A percentile compares a stretch with the other conserved stretches of the same genome.
These are phyloP conservation scores for Hypericum perforatum DNA, from an alignment of 345 rosid species.

Conservation along the genomic window DNA sequence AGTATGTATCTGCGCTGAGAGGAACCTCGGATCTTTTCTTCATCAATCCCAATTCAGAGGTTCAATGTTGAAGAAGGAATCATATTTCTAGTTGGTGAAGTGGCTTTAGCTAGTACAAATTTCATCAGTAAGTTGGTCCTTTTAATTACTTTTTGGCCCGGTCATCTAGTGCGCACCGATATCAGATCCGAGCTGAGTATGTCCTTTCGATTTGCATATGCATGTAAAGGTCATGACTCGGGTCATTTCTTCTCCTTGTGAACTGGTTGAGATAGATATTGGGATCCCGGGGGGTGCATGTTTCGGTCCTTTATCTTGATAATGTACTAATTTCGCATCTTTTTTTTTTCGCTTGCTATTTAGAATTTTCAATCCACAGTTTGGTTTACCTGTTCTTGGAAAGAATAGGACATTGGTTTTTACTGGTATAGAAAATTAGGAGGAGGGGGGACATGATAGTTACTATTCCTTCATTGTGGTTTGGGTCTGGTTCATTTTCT, in stretches of 20 bases:
- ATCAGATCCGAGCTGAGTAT: neutral
- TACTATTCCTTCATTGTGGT: too few species aligned
- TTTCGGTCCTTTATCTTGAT: conserved; percentile 11
- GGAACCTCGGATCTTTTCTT: conserved; percentile 89
- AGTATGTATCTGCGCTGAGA: conserved; percentile 48
- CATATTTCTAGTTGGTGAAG: conserved; percentile 16
- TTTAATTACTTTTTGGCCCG: too few species aligned
- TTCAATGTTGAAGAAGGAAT: conserved; percentile 23
- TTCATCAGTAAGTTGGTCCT: conserved; percentile 25
- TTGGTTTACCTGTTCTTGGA: too few species aligned
- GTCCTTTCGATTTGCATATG: conserved; percentile 24
- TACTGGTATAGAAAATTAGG: too few species aligned
- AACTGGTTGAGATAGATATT: conserved; percentile 9
- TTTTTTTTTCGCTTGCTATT: too few species aligned
- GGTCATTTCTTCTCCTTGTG: conserved; percentile 13
- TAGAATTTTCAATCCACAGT: too few species aligned
- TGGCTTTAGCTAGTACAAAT: conserved; percentile 15
- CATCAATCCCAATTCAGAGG: conserved; percentile 17
- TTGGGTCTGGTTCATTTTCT: too few species aligned
- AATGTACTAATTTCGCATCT: too few species aligned
- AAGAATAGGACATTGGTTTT: too few species aligned
- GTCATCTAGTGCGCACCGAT: too few species aligned
- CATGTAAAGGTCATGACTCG: conserved; percentile 19
- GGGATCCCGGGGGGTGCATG: conserved; percentile 24
- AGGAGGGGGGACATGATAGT: too few species aligned